Base-by-base conservation (phyloP, 345 rosid species). In the Citropsis articulata region DNA sequence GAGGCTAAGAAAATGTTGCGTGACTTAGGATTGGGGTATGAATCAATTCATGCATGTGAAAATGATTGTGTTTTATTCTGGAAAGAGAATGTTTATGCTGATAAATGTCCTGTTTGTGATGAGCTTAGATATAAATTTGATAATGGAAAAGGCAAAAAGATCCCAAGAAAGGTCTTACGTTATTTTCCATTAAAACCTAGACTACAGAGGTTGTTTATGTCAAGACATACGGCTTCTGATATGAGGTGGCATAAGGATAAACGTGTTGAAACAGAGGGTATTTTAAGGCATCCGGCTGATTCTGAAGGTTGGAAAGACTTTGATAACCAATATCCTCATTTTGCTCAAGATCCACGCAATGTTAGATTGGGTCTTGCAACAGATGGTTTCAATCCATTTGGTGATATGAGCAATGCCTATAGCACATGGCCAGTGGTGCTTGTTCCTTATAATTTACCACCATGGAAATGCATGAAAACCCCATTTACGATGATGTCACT, bases 221-320 rank as follows among this genome's bases (percentile, higher is more conserved):
- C 69, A 7, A 31, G 24, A 2, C 8, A 72, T 5, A 45, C 16
- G 1, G 40, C 75, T n/a, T 0, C 1, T 12, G 27, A n/a, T 4
- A 82, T 78, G 57, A 14, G 72, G 5, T 74, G 79, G 62, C 71
- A 75, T 63, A 30, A 79, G 12, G 67, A 83, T 1, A 45, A 28
- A 10, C 18, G 25, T 10, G 9, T 25, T 27, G 21, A 68, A 13
- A 55, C 1, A 55, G 30, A 82, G 48, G 60, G 1, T 6, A n/a
- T n/a, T n/a, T n/a, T n/a, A n/a, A n/a, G n/a, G n/a, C n/a, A n/a
- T n/a, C n/a, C n/a, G n/a, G n/a, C 7, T 35, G 1, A 35, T 35
- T 35, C 7, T 35, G 5, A 35, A 35, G 36, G 1, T 35, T 35
- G 7, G 36, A 35, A 35, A 7, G 36, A 35, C 36, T 35, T 35